Evolutionary conservation across 148 eudicot genomes (phyloP), one percentile per base, ranked within the genome.

Genomic region (Polygonum maritimum): DNA sequence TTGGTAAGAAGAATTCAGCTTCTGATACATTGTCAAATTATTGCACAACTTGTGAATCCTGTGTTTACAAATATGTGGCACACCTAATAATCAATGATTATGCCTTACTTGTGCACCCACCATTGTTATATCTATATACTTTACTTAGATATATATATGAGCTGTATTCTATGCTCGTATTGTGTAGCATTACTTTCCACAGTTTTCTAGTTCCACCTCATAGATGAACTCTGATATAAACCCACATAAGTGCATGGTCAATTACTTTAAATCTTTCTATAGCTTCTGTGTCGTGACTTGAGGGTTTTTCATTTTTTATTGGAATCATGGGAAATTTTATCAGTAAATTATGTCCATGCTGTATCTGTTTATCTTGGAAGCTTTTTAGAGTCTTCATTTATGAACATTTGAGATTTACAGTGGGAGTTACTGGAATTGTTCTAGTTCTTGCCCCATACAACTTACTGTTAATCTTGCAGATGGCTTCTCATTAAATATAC

Each of bases 1-100:
- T 95, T 83, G 98, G 97, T 95, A 83, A 80, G 90, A 51, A 18
- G 40, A 48, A 15, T 45, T 31, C 33, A 22, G 75, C 55, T 31
- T 5, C 13, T 19, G 63, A 7, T 21, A 57, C 63, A 21, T 31
- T 12, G 12, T 62, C 39, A 16, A 11, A 26, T 10, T 62, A 26
- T 62, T 26, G 38, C 5, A 10, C 16, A n/a, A 62, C 69, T 62
- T 62, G 38, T 62, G 15, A 26, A 10, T 6, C 41, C 36, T 22
- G 33, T 35, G 19, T 36, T 35, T 65, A 33, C 40, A 36, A 65
- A 14, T 36, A 18, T 65, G 44, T 65, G 71, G 44, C 16, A 15
- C 71, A 35, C 71, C 35, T 65, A 14, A 16, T 35, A 19, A 40
- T 40, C 7, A 40, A 40, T 52, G 22, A 26, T 52, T 21, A 52